Evolutionary conservation across 1,284 basidiomycete species (phyloP), one percentile per base, ranked within the genome.

Genomic region (Bondarzewia mesenterica): DNA sequence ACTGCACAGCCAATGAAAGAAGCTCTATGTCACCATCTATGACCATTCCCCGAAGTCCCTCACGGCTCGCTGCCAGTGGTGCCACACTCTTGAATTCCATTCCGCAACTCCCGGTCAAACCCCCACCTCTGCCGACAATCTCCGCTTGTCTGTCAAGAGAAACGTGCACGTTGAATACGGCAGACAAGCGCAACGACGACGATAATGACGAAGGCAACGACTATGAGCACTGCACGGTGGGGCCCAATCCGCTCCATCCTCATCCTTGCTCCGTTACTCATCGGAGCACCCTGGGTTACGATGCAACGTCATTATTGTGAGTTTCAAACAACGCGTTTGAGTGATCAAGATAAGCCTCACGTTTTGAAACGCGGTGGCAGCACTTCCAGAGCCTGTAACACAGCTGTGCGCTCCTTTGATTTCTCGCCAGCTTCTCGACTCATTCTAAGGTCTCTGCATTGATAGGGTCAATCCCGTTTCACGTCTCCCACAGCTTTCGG

Each of bases 401-500:
- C 61, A 69, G 18, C 60, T 64, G 73, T 76, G 52, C 56, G 67
- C 50, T 29, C 50, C 18, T 7, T 39, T 38, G 12, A 18, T 18
- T 4, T 23, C 22, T n/a, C 27, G 44, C 26, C 21, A n/a, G 10
- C 12, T 14, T 18, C 35, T 6, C 22, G 21, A 42, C 42, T 18
- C 21, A 44, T 35, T 7, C 12, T 42, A 25, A 15, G 20, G 12
- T 37, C 52, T n/a, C 29, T 3, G 5, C 14, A 42, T 37, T 26
- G 47, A 20, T 52, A 83, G 82, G 42, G 64, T 70, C 47, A 60
- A 86, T 61, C 70, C 79, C 5, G 50, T 58, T 14, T 83, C 80
- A 0, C 68, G 69, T 32, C 63, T 79, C 3, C 82, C 85, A 3
- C 85, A 86, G 57, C 71, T 87, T 22, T 86, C 86, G 0, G 87